Evolutionary conservation across 257 asterid species (phyloP), one percentile per base, ranked within the genome.

Genomic region (Haberlea rhodopensis): DNA sequence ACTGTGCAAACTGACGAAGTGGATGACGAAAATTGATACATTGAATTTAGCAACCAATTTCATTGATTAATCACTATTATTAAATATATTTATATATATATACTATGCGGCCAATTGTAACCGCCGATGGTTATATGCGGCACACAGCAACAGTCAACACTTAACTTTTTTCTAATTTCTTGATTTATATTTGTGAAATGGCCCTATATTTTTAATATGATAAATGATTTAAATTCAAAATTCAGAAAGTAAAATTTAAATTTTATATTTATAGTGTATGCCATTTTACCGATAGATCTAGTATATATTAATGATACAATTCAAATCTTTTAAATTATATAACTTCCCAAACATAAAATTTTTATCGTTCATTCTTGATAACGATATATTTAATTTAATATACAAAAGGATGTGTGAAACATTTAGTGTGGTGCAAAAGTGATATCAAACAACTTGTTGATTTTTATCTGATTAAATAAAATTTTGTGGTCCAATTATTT

Each of bases 101-200:
- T 37, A 31, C 57, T 34, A 55, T 9, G 80, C 77, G 78, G 79
- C 82, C 79, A 75, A 68, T 57, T 54, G 78, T 51, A 68, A 73
- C 53, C n/a, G 79, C 80, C 73, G 67, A 75, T 72, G 60, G 83
- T 69, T 74, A 70, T 76, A 76, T 71, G 90, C 81, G 82, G 83
- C 84, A 69, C 76, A 73, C 75, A 45, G 76, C 66, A 59, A 69
- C 71, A 2, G 75, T 26, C 66, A 59, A 69, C 71, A 1, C 68
- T n/a, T 27, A 20, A 5, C 6, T 34, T 25, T 34, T 13, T 18
- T 48, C 19, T 32, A 11, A 0, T 37, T 11, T 37, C 19, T 13
- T 13, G n/a, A 37, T 37, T 10, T 37, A n/a, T 37, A 3, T 32
- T 11, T 34, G 45, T 32, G 5, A 34, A 34, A 34, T n/a, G n/a